Evolutionary conservation across 495 filamentous ascomycete species (phyloP).

Genomic region (Neurospora sp.): DNA sequence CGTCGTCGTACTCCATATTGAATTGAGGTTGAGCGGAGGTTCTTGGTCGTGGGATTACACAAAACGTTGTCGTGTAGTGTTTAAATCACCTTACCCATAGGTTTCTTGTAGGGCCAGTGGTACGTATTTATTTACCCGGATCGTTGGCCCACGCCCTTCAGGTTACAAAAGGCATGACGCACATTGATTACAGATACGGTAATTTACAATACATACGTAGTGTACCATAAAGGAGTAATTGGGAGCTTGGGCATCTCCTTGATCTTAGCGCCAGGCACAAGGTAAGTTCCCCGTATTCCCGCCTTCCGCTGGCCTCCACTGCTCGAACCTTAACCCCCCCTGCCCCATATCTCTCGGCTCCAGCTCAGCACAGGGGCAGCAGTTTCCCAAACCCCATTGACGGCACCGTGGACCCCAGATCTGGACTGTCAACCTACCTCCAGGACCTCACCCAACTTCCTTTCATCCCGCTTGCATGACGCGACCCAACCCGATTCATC

Average conservation of each 20-base stretch:
- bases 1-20: conserved; percentile 51
- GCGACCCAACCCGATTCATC: not conserved
- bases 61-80: not conserved
- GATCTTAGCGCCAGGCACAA: not conserved
- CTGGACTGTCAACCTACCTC: not conserved
- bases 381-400: not conserved
- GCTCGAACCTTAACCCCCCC: not conserved
- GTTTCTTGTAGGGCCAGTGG: not conserved
- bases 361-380: not conserved
- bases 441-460: not conserved
- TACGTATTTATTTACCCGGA: not conserved
- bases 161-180: not conserved
- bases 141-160: not conserved
- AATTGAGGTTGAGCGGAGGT: not conserved
- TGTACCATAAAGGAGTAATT: not conserved
- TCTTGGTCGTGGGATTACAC: not conserved
- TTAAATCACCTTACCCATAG: not conserved
- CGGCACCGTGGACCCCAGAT: not conserved
- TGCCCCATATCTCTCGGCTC: not conserved
- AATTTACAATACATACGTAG: not conserved
- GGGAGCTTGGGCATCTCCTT: not conserved
- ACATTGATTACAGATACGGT: not conserved
- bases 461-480: not conserved
- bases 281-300: not conserved
- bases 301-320: not conserved